A percentile compares a stretch with the other conserved stretches of the same genome.
phyloP scores from a whole-genome alignment of 371 early-diverging fungal species.

The Rhizomucor miehei region DNA sequence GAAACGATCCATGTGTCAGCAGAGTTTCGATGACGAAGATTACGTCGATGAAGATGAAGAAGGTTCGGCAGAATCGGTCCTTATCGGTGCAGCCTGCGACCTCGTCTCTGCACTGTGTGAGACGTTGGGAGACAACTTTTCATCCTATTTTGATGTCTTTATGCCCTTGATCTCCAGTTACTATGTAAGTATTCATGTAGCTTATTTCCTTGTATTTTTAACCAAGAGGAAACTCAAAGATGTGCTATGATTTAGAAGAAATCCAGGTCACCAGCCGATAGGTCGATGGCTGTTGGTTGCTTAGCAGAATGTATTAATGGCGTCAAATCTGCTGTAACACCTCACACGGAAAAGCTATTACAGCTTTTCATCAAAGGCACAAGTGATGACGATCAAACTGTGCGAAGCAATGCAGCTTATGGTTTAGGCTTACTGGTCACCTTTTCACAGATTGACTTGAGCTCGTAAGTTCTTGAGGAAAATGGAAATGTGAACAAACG shows the following conservation, averaged over 20 bases:
- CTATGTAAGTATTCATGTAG: constrained; percentile 45
- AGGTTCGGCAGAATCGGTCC: constrained; percentile 80
- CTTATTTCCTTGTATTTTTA: not conserved
- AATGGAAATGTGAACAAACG: not conserved
- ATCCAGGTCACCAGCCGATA: constrained; percentile 68
- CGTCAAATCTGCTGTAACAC: constrained; percentile 70
- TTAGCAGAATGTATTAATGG: constrained; percentile 82
- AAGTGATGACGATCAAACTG: constrained; percentile 76
- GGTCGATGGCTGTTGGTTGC: constrained; percentile 88
- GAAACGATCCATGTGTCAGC: constrained; percentile 82
- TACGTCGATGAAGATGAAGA: constrained; percentile 76
- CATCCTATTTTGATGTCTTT: constrained; percentile 70
- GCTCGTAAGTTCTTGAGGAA: constrained; percentile 34
- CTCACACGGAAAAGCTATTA: constrained; percentile 69
- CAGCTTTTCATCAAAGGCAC: constrained; percentile 69
- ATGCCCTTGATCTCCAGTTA: constrained; percentile 81
- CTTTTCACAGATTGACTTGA: constrained; percentile 68
- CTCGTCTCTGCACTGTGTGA: constrained; percentile 75
- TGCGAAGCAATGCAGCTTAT: constrained; percentile 84
- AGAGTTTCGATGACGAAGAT: constrained; percentile 65
- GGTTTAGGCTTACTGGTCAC: constrained; percentile 76
- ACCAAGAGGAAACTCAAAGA: not conserved
- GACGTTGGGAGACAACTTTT: constrained; percentile 73
- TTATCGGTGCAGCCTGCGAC: constrained; percentile 82
- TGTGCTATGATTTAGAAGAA: constrained; percentile 44